Base-by-base conservation (phyloP, 495 filamentous ascomycete genomes). In the Friedmanniomyces endolithicus region DNA sequence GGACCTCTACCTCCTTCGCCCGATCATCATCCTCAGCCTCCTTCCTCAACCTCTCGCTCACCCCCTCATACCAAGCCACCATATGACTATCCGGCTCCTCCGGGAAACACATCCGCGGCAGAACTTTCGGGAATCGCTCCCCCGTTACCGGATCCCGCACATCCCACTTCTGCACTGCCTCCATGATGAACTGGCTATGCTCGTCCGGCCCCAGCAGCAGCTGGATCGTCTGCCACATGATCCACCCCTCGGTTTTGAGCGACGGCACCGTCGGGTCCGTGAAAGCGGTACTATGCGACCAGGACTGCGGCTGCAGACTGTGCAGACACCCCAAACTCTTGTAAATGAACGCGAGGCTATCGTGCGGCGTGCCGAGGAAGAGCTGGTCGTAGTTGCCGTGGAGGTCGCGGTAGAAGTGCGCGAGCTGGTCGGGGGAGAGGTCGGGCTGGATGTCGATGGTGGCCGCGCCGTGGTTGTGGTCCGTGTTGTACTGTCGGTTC, bases 151-250 rank as follows among this genome's bases (percentile, higher is more conserved):
- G 85, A 65, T 90, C 76, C 47, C 74, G 73, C 40, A 98, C 78
- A 48, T 78, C 77, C 75, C 87, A 95, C 39, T 84, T 72, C 33
- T 72, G 75, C 11, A 94, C 82, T 0, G 94, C 88, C 60, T 79
- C 82, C 62, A 90, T 89, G 8, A 98, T 65, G 59, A 87, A 90
- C 1, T 80, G 80, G 1, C 85, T 84, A 71, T 97, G 90, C 63
- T 90, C 86, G 57, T 88, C 83, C 1, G 94, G 92, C 50, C 84
- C 86, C 12, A 97, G 77, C 29, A 97, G 74, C 27, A 94, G 71
- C 70, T 97, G 88, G 16, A 98, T 88, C 1, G 86, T 86, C 74
- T 96, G 87, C 90, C 90, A 98, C 63, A 84, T 81, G 39, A 90
- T 83, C 65, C 95, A 98, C 23, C 92, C 92, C 58, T 78, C 79